phyloP scores from a whole-genome alignment of 2,329 filamentous ascomycete genomes.

The Hypomyces rosellus region DNA sequence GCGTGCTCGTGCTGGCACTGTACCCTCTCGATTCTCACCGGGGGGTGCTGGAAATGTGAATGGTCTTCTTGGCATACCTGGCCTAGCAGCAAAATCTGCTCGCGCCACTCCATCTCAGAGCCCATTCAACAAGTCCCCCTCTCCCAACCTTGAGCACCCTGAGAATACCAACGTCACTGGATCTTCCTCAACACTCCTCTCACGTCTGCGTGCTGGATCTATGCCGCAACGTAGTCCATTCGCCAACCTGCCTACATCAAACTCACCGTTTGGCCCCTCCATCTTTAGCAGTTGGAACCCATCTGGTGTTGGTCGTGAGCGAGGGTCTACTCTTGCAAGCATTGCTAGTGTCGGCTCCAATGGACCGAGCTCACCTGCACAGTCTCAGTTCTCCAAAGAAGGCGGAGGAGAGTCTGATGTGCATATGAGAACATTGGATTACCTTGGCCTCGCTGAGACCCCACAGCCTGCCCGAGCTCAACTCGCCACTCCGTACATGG shows the following conservation, averaged over 20 bases:
- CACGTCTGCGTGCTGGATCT: constrained; percentile 81
- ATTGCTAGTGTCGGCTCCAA: constrained; percentile 87
- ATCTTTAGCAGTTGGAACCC: constrained; percentile 86
- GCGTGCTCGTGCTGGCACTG: constrained; percentile 83
- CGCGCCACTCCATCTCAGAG: constrained; percentile 81
- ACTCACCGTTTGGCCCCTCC: constrained; percentile 76
- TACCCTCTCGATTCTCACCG: constrained; percentile 90
- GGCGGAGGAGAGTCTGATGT: constrained; percentile 82
- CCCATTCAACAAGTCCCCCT: constrained; percentile 67
- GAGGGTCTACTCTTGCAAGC: constrained; percentile 76
- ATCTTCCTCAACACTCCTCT: constrained; percentile 68
- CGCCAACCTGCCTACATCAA: constrained; percentile 46
- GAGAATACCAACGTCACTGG: constrained; percentile 37
- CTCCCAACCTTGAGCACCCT: constrained; percentile 46
- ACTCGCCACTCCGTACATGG: constrained; percentile 67
- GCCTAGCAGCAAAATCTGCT: constrained; percentile 66
- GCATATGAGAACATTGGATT: constrained; percentile 84
- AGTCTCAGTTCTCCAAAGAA: constrained; percentile 80
- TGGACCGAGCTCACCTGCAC: constrained; percentile 77
- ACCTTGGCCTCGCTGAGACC: constrained; percentile 89
- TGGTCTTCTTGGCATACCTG: constrained; percentile 50
- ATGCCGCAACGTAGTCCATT: constrained; percentile 84
- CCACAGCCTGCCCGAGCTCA: constrained; percentile 74
- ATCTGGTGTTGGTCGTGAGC: constrained; percentile 59
- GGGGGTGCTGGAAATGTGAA: constrained; percentile 60